These are phyloP conservation scores for Peronospora farinosa DNA, from an alignment of 352 stramenopile species.

Conservation along the genomic window DNA sequence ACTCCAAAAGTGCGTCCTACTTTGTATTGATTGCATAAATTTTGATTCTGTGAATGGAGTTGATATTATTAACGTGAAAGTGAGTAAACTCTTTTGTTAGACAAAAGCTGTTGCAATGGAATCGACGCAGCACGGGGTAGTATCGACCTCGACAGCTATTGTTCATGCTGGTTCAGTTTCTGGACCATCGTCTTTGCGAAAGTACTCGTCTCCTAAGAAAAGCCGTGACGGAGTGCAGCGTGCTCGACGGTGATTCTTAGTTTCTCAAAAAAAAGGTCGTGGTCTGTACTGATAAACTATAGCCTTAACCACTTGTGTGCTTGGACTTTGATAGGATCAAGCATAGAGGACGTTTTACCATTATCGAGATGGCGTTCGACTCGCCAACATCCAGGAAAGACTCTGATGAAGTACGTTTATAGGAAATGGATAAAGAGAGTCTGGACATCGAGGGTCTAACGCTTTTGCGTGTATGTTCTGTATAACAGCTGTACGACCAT, in stretches of 20 bases:
- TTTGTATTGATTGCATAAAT: not conserved
- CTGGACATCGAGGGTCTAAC: slow-evolving; percentile 3
- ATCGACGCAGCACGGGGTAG: slow-evolving; percentile 3
- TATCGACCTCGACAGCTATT: slow-evolving; percentile 4
- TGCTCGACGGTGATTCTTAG: slow-evolving; percentile 26
- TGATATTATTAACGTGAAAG: not conserved
- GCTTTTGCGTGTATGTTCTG: slow-evolving; percentile 6
- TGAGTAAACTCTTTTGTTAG: slow-evolving; percentile 13
- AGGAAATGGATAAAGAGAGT: no score
- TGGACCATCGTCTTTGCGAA: slow-evolving; percentile 23
- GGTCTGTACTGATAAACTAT: no score
- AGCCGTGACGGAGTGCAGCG: slow-evolving; percentile 15
- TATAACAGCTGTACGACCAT: slow-evolving; percentile 30
- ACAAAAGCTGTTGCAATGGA: slow-evolving; percentile 12
- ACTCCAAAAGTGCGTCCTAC: slow-evolving; percentile 11
- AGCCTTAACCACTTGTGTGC: slow-evolving; percentile 9
- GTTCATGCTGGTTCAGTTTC: slow-evolving; percentile 6
- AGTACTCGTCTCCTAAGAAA: slow-evolving; percentile 38
- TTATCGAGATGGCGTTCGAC: slow-evolving; percentile 69
- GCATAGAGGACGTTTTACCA: slow-evolving; percentile 77
- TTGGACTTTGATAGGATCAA: slow-evolving; percentile 38
- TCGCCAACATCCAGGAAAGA: slow-evolving; percentile 48
- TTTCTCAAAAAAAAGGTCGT: no score
- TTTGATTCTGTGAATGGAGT: not conserved
- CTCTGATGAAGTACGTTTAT: slow-evolving; percentile 41